Evolutionary conservation across 768 basidiomycete genomes (phyloP).

Genomic region (Suillus alpinus): DNA sequence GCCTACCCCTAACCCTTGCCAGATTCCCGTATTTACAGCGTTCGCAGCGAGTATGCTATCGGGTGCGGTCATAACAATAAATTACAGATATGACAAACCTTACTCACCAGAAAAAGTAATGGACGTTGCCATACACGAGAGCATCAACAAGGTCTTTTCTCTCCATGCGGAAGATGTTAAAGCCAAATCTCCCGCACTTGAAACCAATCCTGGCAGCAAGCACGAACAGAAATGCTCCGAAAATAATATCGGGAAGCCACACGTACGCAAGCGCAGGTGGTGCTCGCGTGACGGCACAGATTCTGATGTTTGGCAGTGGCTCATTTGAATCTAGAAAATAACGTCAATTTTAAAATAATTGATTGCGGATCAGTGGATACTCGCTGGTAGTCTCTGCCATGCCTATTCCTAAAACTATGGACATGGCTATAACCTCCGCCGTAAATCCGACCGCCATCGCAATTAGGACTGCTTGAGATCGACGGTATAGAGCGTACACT

Average conservation of each 20-base stretch:
- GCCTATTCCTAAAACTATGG: neutral
- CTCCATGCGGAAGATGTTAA: neutral
- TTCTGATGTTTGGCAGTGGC: neutral
- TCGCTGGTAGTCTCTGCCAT: neutral
- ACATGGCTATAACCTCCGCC: neutral
- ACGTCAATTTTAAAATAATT: neutral
- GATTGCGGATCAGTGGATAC: neutral
- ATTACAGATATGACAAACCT: neutral
- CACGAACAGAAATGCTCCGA: neutral
- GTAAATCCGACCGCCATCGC: neutral
- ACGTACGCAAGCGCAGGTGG: neutral
- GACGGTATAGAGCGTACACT: neutral
- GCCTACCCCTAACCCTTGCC: neutral
- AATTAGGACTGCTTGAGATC: neutral
- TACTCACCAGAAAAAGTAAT: constrained; percentile 1
- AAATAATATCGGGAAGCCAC: neutral
- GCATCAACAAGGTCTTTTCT: neutral
- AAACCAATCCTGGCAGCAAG: neutral
- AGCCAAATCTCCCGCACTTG: neutral
- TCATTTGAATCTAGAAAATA: neutral
- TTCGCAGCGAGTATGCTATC: neutral
- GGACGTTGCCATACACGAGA: neutral
- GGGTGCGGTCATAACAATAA: neutral
- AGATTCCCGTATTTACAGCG: neutral
- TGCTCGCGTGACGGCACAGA: neutral